Base-by-base conservation (phyloP, 2,329 filamentous ascomycete genomes). In the Teratosphaeria destructans region DNA sequence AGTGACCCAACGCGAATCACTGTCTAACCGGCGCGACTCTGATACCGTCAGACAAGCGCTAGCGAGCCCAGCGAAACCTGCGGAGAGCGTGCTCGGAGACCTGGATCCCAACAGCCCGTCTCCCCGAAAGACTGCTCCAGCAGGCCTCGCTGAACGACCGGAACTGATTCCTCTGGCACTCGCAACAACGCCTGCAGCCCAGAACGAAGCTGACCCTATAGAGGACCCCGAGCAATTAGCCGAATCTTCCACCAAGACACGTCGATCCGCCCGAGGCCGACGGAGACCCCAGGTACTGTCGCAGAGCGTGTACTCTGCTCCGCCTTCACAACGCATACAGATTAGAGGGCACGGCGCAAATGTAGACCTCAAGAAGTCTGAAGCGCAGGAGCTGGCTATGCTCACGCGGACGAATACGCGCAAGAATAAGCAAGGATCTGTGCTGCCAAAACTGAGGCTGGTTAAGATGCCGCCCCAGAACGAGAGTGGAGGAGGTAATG, bases 71-170 rank as follows among this genome's bases (percentile, higher is more conserved):
- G 58, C 37, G 27, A 61, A 59, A 52, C 35, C 55, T 5, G 49
- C 57, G 34, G 54, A 56, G 2, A 63, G 71, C 57, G 71, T 74
- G 5, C 73, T 80, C 0, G 74, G 73, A 64, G 75, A 77, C 34
- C 74, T 79, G 64, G 78, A 80, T 60, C 74, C 75, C 34, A 79
- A 80, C 60, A 79, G 75, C 52, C 75, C 76, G n/a, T 74, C 75
- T 14, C 71, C 71, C 3, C 66, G 66, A 23, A 73, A 47, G 39
- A 16, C 53, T 26, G 12, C 52, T 27, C 52, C 35, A 1, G 3
- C 43, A 7, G 43, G n/a, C 23, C 16, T 53, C 47, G 39, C 39
- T 29, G 26, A 19, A 12, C 23, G 19, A 37, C 57, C 62, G n/a
- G 59, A 61, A 23, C 58, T 66, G n/a, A 60, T 65, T 37, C 59